These are phyloP conservation scores for Candida berthetii DNA, from an alignment of 805 yeast species.

Conservation along the genomic window DNA sequence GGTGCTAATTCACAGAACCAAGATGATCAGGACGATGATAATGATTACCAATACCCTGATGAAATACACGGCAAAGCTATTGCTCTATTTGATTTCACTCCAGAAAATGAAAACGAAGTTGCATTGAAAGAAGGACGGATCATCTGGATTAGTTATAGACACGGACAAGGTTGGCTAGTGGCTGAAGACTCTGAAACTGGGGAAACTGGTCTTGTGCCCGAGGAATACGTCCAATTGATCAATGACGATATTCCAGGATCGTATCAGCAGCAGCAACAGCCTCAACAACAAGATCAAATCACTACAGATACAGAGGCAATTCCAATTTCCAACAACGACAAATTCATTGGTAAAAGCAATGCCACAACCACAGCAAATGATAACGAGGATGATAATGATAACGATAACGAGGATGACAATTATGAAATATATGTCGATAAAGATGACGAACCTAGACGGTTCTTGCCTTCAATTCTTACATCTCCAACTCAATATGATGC, in stretches of 20 bases:
- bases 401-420: slow-evolving; percentile 9
- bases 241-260: slow-evolving; percentile 1
- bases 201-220: slow-evolving; percentile 90
- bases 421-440: slow-evolving; percentile 17
- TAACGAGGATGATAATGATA: slow-evolving; percentile 5
- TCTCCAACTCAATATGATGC: slow-evolving; percentile 9
- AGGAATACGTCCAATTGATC: slow-evolving; percentile 73
- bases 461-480: slow-evolving; percentile 28
- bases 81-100: slow-evolving; percentile 83
- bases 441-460: slow-evolving; percentile 38
- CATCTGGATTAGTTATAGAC: slow-evolving; percentile 81
- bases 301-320: too few species aligned
- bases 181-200: slow-evolving; percentile 73
- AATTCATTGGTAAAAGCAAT: background rate
- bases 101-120: slow-evolving; percentile 93
- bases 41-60: slow-evolving; percentile 12
- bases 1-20: too few species aligned
- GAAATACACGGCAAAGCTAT: slow-evolving; percentile 61
- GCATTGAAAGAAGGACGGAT: slow-evolving; percentile 73
- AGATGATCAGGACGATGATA: slow-evolving; percentile 16
- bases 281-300: too few species aligned
- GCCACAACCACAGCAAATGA: background rate
- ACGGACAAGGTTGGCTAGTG: slow-evolving; percentile 98
- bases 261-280: too few species aligned
- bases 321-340: too few species aligned